A percentile compares a stretch with the other conserved stretches of the same genome.
Evolutionary conservation across 2,329 filamentous ascomycete genomes (phyloP).

Genomic region (Dactylellina sp.): DNA sequence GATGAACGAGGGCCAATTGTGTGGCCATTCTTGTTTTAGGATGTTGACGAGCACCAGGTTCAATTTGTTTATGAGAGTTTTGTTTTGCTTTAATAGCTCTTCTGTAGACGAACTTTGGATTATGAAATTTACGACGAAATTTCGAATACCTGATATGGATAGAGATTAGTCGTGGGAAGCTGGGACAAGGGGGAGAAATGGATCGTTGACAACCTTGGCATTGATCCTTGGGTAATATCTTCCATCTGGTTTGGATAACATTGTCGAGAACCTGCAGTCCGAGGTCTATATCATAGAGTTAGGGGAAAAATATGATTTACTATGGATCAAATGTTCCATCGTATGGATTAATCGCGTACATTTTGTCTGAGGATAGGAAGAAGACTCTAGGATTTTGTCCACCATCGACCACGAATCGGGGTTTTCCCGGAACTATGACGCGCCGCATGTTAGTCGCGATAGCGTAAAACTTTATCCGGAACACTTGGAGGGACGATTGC

Average conservation of each 20-base stretch:
- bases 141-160: conserved; percentile 82
- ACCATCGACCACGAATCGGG: conserved; percentile 97
- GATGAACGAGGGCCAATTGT: conserved; percentile 99
- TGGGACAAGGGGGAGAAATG: conserved; percentile 12
- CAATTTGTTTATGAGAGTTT: conserved; percentile 95
- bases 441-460: conserved; percentile 11
- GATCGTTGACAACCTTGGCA: conserved; percentile 77
- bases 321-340: conserved; percentile 17
- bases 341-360: conserved; percentile 72
- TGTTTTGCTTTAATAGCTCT: conserved; percentile 84
- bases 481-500: neutral
- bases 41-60: conserved; percentile 98
- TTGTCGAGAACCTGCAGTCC: conserved; percentile 96
- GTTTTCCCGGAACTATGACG: conserved; percentile 91
- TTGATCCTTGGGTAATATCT: conserved; percentile 93
- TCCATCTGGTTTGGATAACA: conserved; percentile 99
- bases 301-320: conserved; percentile 20
- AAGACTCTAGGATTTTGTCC: conserved; percentile 94
- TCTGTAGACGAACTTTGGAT: conserved; percentile 92
- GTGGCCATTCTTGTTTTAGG: conserved; percentile 98
- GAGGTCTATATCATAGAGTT: conserved; percentile 72
- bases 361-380: conserved; percentile 94
- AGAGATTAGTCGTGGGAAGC: neutral
- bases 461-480: conserved; percentile 17
- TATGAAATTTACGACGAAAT: conserved; percentile 99